Evolutionary conservation across 768 basidiomycete genomes (phyloP).

Genomic region (Boletus bicolor): DNA sequence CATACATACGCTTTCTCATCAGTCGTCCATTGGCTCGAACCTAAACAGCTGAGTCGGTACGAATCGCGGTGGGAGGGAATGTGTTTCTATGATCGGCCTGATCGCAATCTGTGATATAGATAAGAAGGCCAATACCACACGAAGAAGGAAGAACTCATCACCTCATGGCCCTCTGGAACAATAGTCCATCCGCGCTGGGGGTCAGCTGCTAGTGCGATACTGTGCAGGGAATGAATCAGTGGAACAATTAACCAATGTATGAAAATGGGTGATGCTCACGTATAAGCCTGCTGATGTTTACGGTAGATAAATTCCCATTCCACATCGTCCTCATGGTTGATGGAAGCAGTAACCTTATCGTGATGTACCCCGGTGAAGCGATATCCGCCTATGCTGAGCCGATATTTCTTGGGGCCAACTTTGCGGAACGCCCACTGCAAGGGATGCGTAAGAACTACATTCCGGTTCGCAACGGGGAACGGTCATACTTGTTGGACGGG

Average conservation of each 20-base stretch:
- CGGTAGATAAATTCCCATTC: not conserved
- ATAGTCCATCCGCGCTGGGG: not conserved
- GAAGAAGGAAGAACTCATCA: not conserved
- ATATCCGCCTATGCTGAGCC: not conserved
- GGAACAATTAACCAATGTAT: not conserved
- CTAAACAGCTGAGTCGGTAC: not conserved
- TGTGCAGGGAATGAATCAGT: not conserved
- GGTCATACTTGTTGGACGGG: not conserved
- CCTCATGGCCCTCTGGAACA: not conserved
- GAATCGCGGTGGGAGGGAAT: not conserved
- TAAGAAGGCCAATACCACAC: not conserved
- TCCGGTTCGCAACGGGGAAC: not conserved
- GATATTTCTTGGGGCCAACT: not conserved
- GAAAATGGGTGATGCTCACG: not conserved
- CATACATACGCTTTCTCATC: not conserved
- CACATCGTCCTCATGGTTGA: not conserved
- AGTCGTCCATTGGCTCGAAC: rapidly evolving
- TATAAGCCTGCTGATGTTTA: not conserved
- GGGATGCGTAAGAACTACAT: not conserved
- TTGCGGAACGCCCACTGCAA: not conserved
- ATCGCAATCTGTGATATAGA: not conserved
- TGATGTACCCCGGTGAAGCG: not conserved
- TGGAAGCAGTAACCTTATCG: not conserved
- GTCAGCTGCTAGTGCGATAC: not conserved
- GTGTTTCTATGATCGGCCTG: rapidly evolving